A percentile compares a stretch with the other conserved stretches of the same genome.
Evolutionary conservation across 1,284 basidiomycete genomes (phyloP).

Genomic region (Vanrija sp.): DNA sequence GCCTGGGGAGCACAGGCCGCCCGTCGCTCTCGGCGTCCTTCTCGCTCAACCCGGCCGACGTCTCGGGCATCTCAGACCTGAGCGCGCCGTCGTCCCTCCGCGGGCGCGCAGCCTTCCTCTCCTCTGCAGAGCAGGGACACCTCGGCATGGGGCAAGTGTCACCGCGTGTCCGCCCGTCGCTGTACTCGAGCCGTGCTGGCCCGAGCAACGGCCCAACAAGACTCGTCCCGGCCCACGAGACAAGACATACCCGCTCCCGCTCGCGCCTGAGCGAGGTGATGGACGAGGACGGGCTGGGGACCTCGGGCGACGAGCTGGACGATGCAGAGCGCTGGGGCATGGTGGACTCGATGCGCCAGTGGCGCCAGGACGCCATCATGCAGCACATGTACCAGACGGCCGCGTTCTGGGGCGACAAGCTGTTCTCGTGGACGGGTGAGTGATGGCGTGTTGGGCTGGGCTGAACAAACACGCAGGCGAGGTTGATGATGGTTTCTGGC

Average conservation of each 20-base stretch:
- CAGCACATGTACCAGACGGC: constrained; percentile 98
- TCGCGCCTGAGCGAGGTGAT: constrained; percentile 16
- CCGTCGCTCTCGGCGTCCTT: constrained; percentile 10
- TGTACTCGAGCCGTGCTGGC: neutral
- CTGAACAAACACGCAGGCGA: constrained; percentile 59
- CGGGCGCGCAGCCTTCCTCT: constrained; percentile 8
- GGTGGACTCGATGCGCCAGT: constrained; percentile 90
- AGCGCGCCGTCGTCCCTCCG: constrained; percentile 5
- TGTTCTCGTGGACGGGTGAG: constrained; percentile 89
- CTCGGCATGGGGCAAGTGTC: constrained; percentile 20
- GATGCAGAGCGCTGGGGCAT: constrained; percentile 67
- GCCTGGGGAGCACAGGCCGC: no score
- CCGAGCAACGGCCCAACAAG: no score
- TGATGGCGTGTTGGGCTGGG: constrained; percentile 20
- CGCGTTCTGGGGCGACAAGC: constrained; percentile 97
- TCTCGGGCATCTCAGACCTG: constrained; percentile 6
- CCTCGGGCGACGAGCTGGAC: constrained; percentile 47
- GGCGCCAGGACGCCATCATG: constrained; percentile 96
- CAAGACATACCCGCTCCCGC: constrained; percentile 6
- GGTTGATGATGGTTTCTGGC: constrained; percentile 96
- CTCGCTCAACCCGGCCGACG: constrained; percentile 9
- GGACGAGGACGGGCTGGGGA: constrained; percentile 53
- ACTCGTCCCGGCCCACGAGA: neutral
- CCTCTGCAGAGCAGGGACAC: constrained; percentile 14
- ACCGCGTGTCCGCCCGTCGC: constrained; percentile 14